Evolutionary conservation across 2,329 filamentous ascomycete species (phyloP).

Genomic region (Beauveria sp.): DNA sequence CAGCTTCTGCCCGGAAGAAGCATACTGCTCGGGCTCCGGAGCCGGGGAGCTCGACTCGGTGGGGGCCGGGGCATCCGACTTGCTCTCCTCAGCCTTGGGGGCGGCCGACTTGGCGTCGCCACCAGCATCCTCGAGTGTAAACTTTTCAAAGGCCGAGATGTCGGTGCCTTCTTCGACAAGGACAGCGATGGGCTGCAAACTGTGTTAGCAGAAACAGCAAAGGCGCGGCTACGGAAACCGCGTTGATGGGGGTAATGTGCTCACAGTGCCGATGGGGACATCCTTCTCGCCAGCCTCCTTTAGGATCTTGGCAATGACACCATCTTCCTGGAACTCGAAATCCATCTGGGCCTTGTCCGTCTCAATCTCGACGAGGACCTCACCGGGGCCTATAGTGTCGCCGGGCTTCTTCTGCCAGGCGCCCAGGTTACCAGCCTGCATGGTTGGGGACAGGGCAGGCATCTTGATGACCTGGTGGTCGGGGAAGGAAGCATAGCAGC

Average conservation of each 20-base stretch:
- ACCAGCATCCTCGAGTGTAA: slow-evolving; percentile 83
- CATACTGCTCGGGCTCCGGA: slow-evolving; percentile 60
- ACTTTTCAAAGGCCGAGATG: slow-evolving; percentile 79
- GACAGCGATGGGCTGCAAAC: slow-evolving; percentile 78
- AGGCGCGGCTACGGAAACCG: background rate
- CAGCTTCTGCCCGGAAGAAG: slow-evolving; percentile 67
- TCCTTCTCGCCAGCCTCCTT: slow-evolving; percentile 93
- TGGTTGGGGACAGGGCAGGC: slow-evolving; percentile 95
- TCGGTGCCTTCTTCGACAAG: slow-evolving; percentile 89
- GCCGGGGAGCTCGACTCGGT: slow-evolving; percentile 41
- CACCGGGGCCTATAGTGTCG: slow-evolving; percentile 78
- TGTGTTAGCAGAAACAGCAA: background rate
- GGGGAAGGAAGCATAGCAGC: slow-evolving; percentile 77
- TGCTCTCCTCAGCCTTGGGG: slow-evolving; percentile 60
- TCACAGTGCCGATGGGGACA: slow-evolving; percentile 85
- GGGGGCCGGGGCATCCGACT: slow-evolving; percentile 52
- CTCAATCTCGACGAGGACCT: slow-evolving; percentile 96
- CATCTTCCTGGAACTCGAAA: slow-evolving; percentile 99
- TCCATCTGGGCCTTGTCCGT: slow-evolving; percentile 99
- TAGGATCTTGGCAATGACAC: slow-evolving; percentile 87
- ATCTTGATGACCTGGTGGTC: slow-evolving; percentile 94
- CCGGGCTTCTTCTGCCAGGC: slow-evolving; percentile 96
- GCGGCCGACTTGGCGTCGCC: slow-evolving; percentile 62
- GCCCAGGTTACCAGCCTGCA: slow-evolving; percentile 95
- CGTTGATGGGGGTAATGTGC: slow-evolving; percentile 25